Base-by-base conservation (phyloP, 345 rosid genomes). In the Physaria fendleri region DNA sequence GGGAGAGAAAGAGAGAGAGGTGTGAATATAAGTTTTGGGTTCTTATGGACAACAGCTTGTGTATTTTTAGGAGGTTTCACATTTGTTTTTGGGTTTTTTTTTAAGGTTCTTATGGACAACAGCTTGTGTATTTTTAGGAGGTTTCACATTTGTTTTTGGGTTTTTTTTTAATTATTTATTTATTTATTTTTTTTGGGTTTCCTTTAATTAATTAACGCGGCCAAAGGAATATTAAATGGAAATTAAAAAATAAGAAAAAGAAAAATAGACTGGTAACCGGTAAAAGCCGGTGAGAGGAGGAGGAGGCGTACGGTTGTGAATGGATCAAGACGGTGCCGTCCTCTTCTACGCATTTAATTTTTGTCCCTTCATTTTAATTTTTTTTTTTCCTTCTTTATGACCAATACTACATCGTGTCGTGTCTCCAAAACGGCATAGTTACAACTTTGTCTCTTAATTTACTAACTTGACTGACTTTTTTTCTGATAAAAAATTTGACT, bases 41-140 rank as follows among this genome's bases (percentile, higher is more conserved):
- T 69, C 60, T 64, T 75, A 74, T 83, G 87, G 88, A 76, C 54
- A 78, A 83, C 88, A 84, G 88, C 81, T 79, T 70, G 73, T 74
- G 69, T n/a, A n/a, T n/a, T n/a, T 48, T 52, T 76, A 38, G 61
- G 74, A 81, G 84, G 70, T 77, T 82, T 82, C 79, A 78, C 79
- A 77, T 73, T 72, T 33, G 28, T 58, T 64, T 63, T 63, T 13
- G n/a, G n/a, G n/a, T n/a, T n/a, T n/a, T n/a, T n/a, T n/a, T 37
- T 56, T 62, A 41, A 64, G 69, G 77, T 60, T 69, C 60, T 64
- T 75, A 74, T 83, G 87, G 88, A 76, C 54, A 78, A 83, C 88
- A 84, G 88, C 81, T 79, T 70, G 73, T 74, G 69, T n/a, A n/a
- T n/a, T n/a, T 48, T 52, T 76, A 38, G 61, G 74, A 81, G 84